Percentiles rank a stretch among this genome's conserved stretches.
These are phyloP conservation scores for Protomyces macrosporus DNA, from an alignment of 1,139 yeast species.

Conservation along the genomic window DNA sequence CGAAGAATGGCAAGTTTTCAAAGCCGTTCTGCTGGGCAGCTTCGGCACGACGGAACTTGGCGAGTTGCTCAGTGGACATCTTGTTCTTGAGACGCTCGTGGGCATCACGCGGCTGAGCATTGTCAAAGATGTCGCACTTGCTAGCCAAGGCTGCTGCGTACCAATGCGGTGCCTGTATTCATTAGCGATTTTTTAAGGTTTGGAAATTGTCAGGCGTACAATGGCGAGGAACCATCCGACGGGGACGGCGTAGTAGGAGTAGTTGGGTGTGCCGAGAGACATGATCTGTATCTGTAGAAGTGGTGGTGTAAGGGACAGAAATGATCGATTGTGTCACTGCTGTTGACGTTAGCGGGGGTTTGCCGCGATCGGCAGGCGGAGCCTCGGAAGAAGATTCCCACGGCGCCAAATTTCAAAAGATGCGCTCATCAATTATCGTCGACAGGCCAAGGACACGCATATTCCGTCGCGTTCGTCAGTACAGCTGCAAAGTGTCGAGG, in stretches of 20 bases:
- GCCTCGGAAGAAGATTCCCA: no score
- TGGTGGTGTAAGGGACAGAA: no score
- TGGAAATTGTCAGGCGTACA: not conserved
- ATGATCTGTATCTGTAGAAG: not conserved
- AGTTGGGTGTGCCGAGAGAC: constrained; percentile 3
- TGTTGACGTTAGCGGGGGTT: no score
- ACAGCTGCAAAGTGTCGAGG: no score
- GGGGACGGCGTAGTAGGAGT: constrained; percentile 17
- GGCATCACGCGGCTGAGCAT: constrained; percentile 15
- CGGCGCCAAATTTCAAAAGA: no score
- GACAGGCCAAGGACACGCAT: no score
- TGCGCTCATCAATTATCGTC: no score
- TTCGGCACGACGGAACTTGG: constrained; percentile 17
- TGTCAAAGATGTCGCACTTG: constrained; percentile 8
- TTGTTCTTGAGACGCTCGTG: constrained; percentile 5
- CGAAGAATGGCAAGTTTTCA: constrained; percentile 14
- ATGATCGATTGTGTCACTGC: no score
- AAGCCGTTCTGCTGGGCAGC: constrained; percentile 23
- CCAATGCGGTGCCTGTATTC: constrained; percentile 5
- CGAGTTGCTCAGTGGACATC: constrained; percentile 10
- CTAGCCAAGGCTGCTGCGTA: constrained; percentile 15
- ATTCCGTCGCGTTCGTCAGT: no score
- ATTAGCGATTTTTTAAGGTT: not conserved
- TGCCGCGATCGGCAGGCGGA: no score
- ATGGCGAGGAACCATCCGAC: constrained; percentile 24